Percentiles rank a stretch among this genome's conserved stretches.
Evolutionary conservation across 2,329 filamentous ascomycete genomes (phyloP).

Genomic region (Alternaria conjuncta): DNA sequence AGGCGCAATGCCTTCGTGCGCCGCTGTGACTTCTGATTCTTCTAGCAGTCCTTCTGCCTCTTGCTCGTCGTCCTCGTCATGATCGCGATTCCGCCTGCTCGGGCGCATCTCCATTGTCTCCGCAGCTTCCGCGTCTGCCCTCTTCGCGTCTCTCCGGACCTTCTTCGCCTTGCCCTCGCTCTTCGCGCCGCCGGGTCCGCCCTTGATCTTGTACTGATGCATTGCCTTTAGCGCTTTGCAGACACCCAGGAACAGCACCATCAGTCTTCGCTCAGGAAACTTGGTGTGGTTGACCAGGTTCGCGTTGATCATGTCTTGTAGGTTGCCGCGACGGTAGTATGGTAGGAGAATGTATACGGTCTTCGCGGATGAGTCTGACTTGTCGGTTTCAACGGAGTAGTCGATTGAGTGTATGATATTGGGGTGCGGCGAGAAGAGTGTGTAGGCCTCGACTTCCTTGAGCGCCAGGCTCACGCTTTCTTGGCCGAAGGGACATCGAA

Average conservation of each 20-base stretch:
- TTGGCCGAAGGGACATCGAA: constrained; percentile 95
- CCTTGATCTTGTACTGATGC: constrained; percentile 81
- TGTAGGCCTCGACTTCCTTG: constrained; percentile 97
- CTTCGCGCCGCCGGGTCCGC: constrained; percentile 58
- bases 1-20: constrained; percentile 70
- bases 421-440: constrained; percentile 79
- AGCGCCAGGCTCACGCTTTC: constrained; percentile 94
- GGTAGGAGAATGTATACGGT: constrained; percentile 96
- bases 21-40: constrained; percentile 72
- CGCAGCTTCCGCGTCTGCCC: constrained; percentile 60
- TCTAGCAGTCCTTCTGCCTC: constrained; percentile 87
- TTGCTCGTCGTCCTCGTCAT: constrained; percentile 71
- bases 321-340: constrained; percentile 92
- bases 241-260: constrained; percentile 90
- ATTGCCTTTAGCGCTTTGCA: constrained; percentile 87
- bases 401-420: constrained; percentile 89
- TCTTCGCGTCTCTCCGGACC: constrained; percentile 62
- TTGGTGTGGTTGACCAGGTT: constrained; percentile 93
- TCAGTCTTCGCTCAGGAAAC: constrained; percentile 86
- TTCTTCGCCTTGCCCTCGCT: constrained; percentile 62
- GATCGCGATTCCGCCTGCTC: constrained; percentile 44
- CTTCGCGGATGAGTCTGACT: constrained; percentile 73
- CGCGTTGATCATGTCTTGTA: constrained; percentile 98
- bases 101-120: constrained; percentile 51
- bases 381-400: constrained; percentile 79